Evolutionary conservation across 352 stramenopile genomes (phyloP), one percentile per base, ranked within the genome.

Genomic region (Chloridella minuta): DNA sequence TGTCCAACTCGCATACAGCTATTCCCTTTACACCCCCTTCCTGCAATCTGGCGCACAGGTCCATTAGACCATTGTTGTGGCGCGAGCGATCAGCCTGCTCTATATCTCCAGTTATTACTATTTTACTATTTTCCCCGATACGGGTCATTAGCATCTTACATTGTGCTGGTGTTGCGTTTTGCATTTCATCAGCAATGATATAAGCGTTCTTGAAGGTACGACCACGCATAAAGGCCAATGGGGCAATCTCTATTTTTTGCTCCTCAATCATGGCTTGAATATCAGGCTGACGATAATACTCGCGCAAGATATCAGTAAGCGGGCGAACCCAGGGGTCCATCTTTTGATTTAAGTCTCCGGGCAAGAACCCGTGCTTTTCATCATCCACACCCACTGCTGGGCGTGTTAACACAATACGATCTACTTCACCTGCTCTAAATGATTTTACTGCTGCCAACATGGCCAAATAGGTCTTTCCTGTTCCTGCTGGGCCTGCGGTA

Each of bases 221-320:
- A 25, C 51, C 51, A 25, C 51, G n/a, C 51, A 83, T 83, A 24
- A 83, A 83, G 23, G 51, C 51, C n/a, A 83, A 24, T 83, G 51
- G 51, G n/a, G n/a, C 23, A 83, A 83, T 25, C 23, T 83, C 51
- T 83, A 83, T 83, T 83, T 25, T 25, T 83, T 24, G n/a, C n/a
- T 83, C n/a, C n/a, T 83, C n/a, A 83, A 83, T 83, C n/a, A 83
- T 22, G 51, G n/a, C 23, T 83, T 83, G n/a, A 24, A 83, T 83
- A 25, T 25, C n/a, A 25, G n/a, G n/a, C 23, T 83, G 51, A 22
- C n/a, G n/a, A 24, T 83, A 83, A 30, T 30, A 30, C 27, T 30
- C 27, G 27, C 27, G 27, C 27, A 30, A 30, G 27, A 30, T 30
- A 30, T 30, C 27, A 30, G 27, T 30, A 30, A 30, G 27, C 27